Evolutionary conservation across 2,329 filamentous ascomycete species (phyloP), one percentile per base, ranked within the genome.

Genomic region (Neoscytalidium dimidiatum): DNA sequence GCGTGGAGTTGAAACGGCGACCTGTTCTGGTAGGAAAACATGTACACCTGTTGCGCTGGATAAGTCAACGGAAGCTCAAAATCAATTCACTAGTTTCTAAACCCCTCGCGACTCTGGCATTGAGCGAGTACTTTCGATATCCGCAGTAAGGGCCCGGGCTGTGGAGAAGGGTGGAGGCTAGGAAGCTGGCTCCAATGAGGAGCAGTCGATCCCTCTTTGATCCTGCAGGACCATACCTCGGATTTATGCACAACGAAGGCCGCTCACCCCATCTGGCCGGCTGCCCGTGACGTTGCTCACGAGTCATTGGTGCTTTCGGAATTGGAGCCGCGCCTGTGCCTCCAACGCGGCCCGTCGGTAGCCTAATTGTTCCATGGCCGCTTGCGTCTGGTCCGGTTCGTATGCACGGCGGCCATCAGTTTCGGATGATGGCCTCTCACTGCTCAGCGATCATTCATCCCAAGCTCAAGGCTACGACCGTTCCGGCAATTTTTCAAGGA

Each of bases 21-120:
- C 23, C 49, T 17, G 49, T 28, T 17, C 41, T 46, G 56, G 56
- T 60, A 60, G 41, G 56, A 60, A 60, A 60, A 60, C 53, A 58
- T 60, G 56, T 60, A 60, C 49, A 52, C 38, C 56, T 46, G 56
- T 60, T 60, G 56, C 56, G 3, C 56, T 60, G 56, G 56, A 60
- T 60, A 44, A 60, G 56, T 60, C 56, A 46, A 60, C 41, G 21
- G 41, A 33, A 41, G 56, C 56, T 60, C 33, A 44, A 60, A 44
- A 46, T 19, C 41, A 60, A 60, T 44, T 44, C 56, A 60, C 28
- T 60, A 46, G 41, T 60, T 60, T 41, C 41, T 43, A 23, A 43
- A 28, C n/a, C 23, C 35, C n/a, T n/a, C 53, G 21, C 52, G 19
- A 56, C 3, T 9, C 11, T 41, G 52, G 33, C 14, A n/a, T n/a